Evolutionary conservation across 2,329 filamentous ascomycete genomes (phyloP), one percentile per base, ranked within the genome.

Genomic region (Talaromyces islandicus): DNA sequence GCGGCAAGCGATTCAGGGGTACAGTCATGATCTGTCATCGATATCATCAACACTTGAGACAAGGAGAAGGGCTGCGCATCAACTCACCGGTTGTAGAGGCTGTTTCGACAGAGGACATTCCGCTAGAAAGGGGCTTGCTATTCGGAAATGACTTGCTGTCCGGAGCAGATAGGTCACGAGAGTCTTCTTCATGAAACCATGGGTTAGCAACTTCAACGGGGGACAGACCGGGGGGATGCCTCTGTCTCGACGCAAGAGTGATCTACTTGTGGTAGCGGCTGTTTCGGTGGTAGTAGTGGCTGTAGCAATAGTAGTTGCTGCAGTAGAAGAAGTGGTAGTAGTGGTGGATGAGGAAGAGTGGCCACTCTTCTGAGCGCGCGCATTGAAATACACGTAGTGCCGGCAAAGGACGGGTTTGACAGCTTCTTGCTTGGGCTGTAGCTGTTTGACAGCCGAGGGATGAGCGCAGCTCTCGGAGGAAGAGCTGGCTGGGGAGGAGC

Each of bases 181-280:
- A 54, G 52, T 35, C 29, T 30, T 52, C 19, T 46, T 46, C n/a
- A 46, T 11, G 19, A 46, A 10, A 19, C 21, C 7, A 46, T 46
- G 43, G 19, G 43, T 46, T 46, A 46, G 43, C 43, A 46, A 46
- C 43, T 21, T 14, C 21, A 19, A 46, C 35, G 35, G n/a, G n/a
- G 29, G 29, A 19, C 24, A 29, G 30, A 56, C 27, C 2, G 27
- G 35, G 21, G 21, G 12, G 32, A 25, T 27, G n/a, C 27, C 27
- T n/a, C 12, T n/a, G 48, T 27, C 11, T 52, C 32, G 24, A 32
- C 38, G 14, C 38, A 59, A 54, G 50, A 43, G 54, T 25, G 9
- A 19, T 30, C 57, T 57, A 60, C 59, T 54, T 54, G 59, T 59
- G 57, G 43, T 46, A 56, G 52, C 11, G 29, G 59, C 51, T 52